Percentiles rank a stretch among this genome's conserved stretches.
Conservation (phyloP, 129 eudicot genomes). For the Dittrichia graveolens region DNA sequence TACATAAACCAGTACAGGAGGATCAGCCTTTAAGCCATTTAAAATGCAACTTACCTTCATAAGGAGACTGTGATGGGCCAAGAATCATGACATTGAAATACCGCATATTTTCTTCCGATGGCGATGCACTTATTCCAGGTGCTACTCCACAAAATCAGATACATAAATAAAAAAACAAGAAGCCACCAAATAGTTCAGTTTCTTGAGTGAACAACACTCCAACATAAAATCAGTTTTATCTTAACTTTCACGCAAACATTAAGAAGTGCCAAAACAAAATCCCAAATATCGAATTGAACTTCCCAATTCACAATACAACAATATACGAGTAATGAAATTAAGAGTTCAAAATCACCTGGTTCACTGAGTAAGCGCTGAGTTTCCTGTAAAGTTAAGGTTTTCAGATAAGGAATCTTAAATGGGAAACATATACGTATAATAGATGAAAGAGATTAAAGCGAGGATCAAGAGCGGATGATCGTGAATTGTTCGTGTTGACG, state of each 20-base stretch:
- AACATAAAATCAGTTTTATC: slow-evolving; percentile 2
- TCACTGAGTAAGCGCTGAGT: slow-evolving; percentile 98
- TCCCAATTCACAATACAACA: not conserved
- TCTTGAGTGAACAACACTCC: not conserved
- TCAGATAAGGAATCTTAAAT: not conserved
- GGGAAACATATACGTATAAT: not conserved
- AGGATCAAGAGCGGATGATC: slow-evolving; percentile 22
- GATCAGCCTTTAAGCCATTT: not conserved
- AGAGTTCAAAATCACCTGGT: slow-evolving; percentile 55
- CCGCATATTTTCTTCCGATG: slow-evolving; percentile 94
- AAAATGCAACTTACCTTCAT: slow-evolving; percentile 61
- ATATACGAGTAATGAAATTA: not conserved
- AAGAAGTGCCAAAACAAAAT: not conserved
- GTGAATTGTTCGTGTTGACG: too few relatives aligned
- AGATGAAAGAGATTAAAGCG: slow-evolving; percentile 4
- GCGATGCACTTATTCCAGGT: slow-evolving; percentile 98
- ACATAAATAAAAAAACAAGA: not conserved
- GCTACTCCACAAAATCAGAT: slow-evolving; percentile 57
- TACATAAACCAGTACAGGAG: not conserved
- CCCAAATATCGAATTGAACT: not conserved
- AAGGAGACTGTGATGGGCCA: slow-evolving; percentile 96
- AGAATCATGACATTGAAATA: slow-evolving; percentile 95
- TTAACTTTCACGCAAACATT: not conserved
- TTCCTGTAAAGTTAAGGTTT: slow-evolving; percentile 55
- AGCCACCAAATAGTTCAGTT: not conserved